These are phyloP conservation scores for Hypoxylon sp. DNA, from an alignment of 2,329 filamentous ascomycete genomes.

Conservation along the genomic window DNA sequence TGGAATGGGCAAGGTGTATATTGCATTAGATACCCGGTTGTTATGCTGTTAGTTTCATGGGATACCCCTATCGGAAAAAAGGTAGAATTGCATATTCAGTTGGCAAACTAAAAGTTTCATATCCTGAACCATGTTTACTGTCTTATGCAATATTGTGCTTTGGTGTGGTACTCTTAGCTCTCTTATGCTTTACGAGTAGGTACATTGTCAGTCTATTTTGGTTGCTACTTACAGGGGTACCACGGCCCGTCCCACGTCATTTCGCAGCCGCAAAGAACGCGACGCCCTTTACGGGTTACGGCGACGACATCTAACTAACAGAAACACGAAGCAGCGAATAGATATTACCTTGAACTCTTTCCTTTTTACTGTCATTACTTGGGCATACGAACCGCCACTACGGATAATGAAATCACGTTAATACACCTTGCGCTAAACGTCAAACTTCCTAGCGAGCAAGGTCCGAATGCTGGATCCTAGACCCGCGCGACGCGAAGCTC, in stretches of 20 bases:
- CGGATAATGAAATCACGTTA: neutral
- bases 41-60: constrained; percentile 11
- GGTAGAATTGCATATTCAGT: constrained; percentile 10
- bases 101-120: no score
- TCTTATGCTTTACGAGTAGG: no score
- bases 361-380: neutral
- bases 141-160: neutral
- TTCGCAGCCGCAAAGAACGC: constrained; percentile 41
- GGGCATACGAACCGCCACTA: neutral
- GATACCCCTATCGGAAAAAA: constrained; percentile 28
- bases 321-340: constrained; percentile 17
- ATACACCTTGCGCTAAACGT: neutral
- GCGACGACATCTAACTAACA: constrained; percentile 30
- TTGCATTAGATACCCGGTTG: constrained; percentile 35
- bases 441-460: neutral
- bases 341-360: neutral
- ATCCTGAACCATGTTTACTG: no score
- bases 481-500: constrained; percentile 28
- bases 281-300: constrained; percentile 28
- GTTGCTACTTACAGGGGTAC: no score
- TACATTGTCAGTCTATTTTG: no score
- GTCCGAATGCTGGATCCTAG: constrained; percentile 7
- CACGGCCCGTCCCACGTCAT: constrained; percentile 45
- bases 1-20: constrained; percentile 24
- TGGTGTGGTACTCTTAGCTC: no score